Conservation (phyloP, 2,329 filamentous ascomycete genomes). For the Aspergillus aculeatinus region DNA sequence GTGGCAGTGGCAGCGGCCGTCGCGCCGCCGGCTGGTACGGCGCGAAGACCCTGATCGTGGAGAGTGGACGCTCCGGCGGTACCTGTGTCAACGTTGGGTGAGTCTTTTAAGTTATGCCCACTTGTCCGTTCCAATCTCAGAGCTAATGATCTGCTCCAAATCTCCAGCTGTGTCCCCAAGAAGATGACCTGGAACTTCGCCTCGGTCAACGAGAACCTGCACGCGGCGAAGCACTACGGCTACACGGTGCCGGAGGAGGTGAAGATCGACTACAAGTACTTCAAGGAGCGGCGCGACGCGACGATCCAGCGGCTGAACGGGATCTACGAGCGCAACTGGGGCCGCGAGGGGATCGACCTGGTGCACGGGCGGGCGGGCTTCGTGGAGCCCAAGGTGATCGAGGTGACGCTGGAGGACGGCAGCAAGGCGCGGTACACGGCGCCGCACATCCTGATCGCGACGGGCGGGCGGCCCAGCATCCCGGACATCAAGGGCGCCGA, state of each 20-base stretch:
- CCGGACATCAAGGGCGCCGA: constrained; percentile 48
- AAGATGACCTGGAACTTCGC: constrained; percentile 56
- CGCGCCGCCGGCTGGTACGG: constrained; percentile 54
- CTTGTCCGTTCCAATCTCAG: not conserved
- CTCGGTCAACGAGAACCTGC: constrained; percentile 49
- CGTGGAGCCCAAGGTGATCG: constrained; percentile 45
- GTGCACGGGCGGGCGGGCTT: constrained; percentile 51
- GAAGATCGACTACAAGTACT: constrained; percentile 46
- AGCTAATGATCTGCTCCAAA: not conserved
- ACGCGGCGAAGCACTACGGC: constrained; percentile 48
- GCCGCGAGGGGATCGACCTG: constrained; percentile 50
- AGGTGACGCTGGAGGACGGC: constrained; percentile 46
- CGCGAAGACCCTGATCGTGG: constrained; percentile 52
- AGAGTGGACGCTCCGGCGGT: constrained; percentile 50
- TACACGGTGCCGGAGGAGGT: constrained; percentile 47
- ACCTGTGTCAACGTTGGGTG: constrained; percentile 57
- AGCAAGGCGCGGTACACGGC: constrained; percentile 43
- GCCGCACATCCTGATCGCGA: constrained; percentile 51
- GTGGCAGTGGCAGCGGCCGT: constrained; percentile 51
- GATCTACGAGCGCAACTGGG: constrained; percentile 52
- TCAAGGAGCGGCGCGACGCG: constrained; percentile 50
- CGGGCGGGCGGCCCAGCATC: constrained; percentile 47
- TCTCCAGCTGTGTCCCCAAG: constrained; percentile 51
- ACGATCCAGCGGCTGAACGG: constrained; percentile 48
- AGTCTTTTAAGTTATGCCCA: constrained; percentile 20